Conservation (phyloP, 2,329 filamentous ascomycete genomes). For the Conoideocrella luteorostrata region DNA sequence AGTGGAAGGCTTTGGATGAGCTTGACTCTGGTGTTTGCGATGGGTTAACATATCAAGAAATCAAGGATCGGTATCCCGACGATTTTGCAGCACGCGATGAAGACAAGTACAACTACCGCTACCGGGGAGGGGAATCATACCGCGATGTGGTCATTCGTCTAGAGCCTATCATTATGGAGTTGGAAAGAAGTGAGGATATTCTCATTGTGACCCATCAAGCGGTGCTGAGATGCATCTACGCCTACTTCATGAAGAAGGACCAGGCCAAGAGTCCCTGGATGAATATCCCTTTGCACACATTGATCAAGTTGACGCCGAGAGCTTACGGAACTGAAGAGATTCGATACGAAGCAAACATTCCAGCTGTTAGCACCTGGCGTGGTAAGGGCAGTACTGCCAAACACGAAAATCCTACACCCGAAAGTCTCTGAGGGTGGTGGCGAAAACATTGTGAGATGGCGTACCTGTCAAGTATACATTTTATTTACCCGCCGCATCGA, state of each 20-base stretch:
- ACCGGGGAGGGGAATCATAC: slow-evolving; percentile 91
- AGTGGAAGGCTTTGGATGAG: slow-evolving; percentile 98
- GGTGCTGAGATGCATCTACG: slow-evolving; percentile 92
- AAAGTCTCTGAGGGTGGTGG: slow-evolving; percentile 20
- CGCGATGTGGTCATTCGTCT: slow-evolving; percentile 95
- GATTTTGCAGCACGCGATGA: slow-evolving; percentile 94
- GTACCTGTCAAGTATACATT: too few relatives aligned
- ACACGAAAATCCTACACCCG: slow-evolving; percentile 59
- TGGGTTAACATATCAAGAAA: slow-evolving; percentile 91
- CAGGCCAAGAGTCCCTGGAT: slow-evolving; percentile 95
- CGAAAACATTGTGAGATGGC: too few relatives aligned
- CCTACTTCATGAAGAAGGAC: slow-evolving; percentile 97
- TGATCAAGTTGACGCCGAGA: slow-evolving; percentile 92
- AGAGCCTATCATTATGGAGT: slow-evolving; percentile 98
- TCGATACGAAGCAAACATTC: slow-evolving; percentile 82
- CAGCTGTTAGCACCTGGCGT: slow-evolving; percentile 92
- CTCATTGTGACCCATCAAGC: slow-evolving; percentile 98
- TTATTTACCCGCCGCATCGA: too few relatives aligned
- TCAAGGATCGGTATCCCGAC: slow-evolving; percentile 83
- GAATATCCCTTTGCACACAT: slow-evolving; percentile 91
- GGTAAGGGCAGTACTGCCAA: slow-evolving; percentile 90
- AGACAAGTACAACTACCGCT: slow-evolving; percentile 99
- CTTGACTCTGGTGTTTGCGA: slow-evolving; percentile 96
- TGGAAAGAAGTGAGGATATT: slow-evolving; percentile 93
- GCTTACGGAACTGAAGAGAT: slow-evolving; percentile 92